These are phyloP conservation scores for Emergomyces orientalis DNA, from an alignment of 2,329 filamentous ascomycete species.

Conservation along the genomic window DNA sequence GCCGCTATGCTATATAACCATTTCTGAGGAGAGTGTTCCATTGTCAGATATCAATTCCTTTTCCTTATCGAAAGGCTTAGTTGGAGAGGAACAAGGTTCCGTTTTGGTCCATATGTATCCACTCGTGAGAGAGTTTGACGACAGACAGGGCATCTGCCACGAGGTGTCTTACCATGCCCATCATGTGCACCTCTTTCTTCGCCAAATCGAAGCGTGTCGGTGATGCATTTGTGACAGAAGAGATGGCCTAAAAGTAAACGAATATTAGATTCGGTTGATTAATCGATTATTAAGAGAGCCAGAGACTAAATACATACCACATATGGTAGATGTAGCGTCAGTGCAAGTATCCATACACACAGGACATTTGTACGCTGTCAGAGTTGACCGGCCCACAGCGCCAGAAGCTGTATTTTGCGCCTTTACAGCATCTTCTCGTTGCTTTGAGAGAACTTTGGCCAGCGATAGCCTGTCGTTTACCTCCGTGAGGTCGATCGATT, in stretches of 20 bases:
- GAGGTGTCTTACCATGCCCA: constrained; percentile 22
- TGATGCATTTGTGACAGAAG: constrained; percentile 55
- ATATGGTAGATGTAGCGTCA: constrained; percentile 51
- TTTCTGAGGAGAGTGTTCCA: neutral
- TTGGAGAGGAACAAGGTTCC: constrained; percentile 32
- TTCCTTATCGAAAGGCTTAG: constrained; percentile 30
- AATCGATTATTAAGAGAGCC: neutral
- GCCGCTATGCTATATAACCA: neutral
- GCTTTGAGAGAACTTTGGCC: constrained; percentile 42
- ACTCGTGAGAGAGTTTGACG: constrained; percentile 33
- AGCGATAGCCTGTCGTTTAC: constrained; percentile 35
- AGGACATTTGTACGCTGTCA: constrained; percentile 48
- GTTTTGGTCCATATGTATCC: constrained; percentile 27
- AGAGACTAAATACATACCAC: constrained; percentile 41
- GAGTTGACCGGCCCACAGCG: constrained; percentile 26
- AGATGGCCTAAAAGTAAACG: constrained; percentile 43
- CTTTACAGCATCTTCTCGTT: constrained; percentile 44
- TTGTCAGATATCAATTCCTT: constrained; percentile 7
- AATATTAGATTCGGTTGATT: neutral
- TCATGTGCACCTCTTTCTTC: constrained; percentile 41
- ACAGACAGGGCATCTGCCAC: constrained; percentile 39
- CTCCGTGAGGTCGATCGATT: constrained; percentile 44
- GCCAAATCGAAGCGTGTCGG: constrained; percentile 49
- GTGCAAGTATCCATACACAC: constrained; percentile 55
- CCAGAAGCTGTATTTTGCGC: constrained; percentile 28